Percentiles rank a stretch among this genome's conserved stretches.
Evolutionary conservation across 148 eudicot species (phyloP).

Genomic region (Vaccinium myrtillus): DNA sequence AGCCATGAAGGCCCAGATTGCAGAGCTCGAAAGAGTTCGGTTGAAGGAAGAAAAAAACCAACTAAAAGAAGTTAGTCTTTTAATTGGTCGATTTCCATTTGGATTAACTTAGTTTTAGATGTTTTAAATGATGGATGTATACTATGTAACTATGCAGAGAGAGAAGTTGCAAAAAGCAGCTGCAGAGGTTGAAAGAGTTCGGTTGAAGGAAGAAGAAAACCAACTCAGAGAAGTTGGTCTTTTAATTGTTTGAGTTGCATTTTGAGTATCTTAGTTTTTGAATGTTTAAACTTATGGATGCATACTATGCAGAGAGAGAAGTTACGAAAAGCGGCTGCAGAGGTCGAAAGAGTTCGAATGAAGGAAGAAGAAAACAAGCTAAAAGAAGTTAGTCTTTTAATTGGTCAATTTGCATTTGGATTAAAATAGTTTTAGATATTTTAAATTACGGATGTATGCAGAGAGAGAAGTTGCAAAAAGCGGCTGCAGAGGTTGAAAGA

Average conservation of each 20-base stretch:
- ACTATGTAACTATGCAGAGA: no score
- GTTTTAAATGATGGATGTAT: no score
- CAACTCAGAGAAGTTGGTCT: conserved; percentile 34
- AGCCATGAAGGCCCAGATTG: conserved; percentile 76
- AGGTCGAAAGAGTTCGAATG: conserved; percentile 31
- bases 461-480: no score
- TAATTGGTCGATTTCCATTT: no score
- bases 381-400: conserved; percentile 37
- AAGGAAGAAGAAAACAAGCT: neutral
- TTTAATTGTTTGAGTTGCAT: conserved; percentile 8
- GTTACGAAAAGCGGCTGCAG: conserved; percentile 67
- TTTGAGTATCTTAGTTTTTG: neutral
- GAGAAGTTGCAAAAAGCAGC: no score
- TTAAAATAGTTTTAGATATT: neutral
- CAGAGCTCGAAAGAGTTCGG: neutral
- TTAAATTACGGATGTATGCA: neutral
- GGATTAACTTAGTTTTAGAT: no score
- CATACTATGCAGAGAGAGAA: conserved; percentile 56
- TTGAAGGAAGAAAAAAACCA: no score
- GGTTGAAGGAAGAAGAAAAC: conserved; percentile 38
- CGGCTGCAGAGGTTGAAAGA: conserved; percentile 62
- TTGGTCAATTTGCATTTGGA: conserved; percentile 8
- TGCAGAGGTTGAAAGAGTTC: conserved; percentile 42
- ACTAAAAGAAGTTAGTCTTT: no score
- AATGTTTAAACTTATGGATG: conserved; percentile 13